Evolutionary conservation across 352 stramenopile genomes (phyloP).

Genomic region (Plasmopara viticola): DNA sequence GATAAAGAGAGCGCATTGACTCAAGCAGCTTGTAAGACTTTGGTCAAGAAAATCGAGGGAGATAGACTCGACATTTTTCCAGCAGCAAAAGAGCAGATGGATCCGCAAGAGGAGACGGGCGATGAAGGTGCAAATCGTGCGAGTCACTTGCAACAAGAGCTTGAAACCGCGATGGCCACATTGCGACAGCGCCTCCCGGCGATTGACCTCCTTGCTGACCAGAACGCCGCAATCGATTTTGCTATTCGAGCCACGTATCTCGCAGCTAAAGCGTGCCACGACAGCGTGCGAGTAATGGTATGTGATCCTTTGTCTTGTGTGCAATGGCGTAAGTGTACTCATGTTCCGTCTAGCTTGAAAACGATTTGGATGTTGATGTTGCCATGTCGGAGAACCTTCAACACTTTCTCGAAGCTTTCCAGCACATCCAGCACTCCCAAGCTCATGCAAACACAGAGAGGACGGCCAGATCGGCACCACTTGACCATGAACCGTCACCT

Average conservation of each 20-base stretch:
- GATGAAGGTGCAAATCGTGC: slow-evolving; percentile 18
- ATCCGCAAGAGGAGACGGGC: slow-evolving; percentile 1
- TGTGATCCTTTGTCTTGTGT: not conserved
- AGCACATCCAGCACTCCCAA: slow-evolving; percentile 14
- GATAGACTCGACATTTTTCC: too few species aligned
- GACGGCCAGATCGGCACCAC: not conserved
- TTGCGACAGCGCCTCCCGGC: slow-evolving; percentile 18
- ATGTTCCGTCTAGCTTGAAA: slow-evolving; percentile 15
- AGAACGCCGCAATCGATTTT: slow-evolving; percentile 2
- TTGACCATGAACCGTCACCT: slow-evolving; percentile 12
- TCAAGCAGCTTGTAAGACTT: slow-evolving; percentile 8
- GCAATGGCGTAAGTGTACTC: not conserved
- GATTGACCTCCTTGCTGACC: slow-evolving; percentile 9
- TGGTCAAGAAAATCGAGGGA: slow-evolving; percentile 3
- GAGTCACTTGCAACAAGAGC: slow-evolving; percentile 19
- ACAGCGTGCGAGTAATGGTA: slow-evolving; percentile 35
- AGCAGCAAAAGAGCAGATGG: too few species aligned
- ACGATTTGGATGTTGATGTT: slow-evolving; percentile 23
- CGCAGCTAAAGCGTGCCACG: slow-evolving; percentile 31
- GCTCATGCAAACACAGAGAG: not conserved
- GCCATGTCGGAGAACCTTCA: slow-evolving; percentile 21
- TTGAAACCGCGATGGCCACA: slow-evolving; percentile 19
- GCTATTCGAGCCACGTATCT: slow-evolving; percentile 35
- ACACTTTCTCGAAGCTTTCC: slow-evolving; percentile 33
- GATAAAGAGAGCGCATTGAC: slow-evolving; percentile 1